phyloP scores from a whole-genome alignment of 2,329 filamentous ascomycete genomes.

The Fonsecaea pedrosoi region DNA sequence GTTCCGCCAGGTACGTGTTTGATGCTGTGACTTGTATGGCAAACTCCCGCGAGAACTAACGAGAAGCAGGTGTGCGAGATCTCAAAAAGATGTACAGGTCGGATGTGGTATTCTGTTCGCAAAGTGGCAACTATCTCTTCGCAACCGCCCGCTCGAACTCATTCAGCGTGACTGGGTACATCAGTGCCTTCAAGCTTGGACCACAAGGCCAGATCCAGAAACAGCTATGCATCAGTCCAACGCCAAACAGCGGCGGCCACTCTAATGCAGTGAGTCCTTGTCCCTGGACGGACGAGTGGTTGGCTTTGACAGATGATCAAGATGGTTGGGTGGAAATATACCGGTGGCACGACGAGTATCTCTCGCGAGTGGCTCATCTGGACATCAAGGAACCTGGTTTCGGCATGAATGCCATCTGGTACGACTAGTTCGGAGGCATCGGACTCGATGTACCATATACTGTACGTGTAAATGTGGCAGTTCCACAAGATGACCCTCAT shows the following conservation, averaged over 20 bases:
- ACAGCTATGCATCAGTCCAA: conserved; percentile 82
- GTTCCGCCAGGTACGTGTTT: conserved; percentile 73
- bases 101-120: conserved; percentile 78
- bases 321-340: conserved; percentile 88
- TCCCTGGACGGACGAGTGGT: conserved; percentile 84
- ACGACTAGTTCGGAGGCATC: conserved; percentile 62
- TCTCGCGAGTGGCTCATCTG: conserved; percentile 76
- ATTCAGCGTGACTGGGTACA: conserved; percentile 78
- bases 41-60: conserved; percentile 6
- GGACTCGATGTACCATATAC: not conserved
- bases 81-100: conserved; percentile 75
- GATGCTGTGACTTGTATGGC: not conserved
- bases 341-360: conserved; percentile 80
- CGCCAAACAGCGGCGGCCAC: conserved; percentile 84
- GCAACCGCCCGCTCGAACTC: conserved; percentile 82
- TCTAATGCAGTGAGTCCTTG: conserved; percentile 86
- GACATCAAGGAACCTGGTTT: conserved; percentile 87
- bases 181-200: conserved; percentile 77
- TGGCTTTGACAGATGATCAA: conserved; percentile 89
- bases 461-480: not conserved
- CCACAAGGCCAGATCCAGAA: conserved; percentile 73
- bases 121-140: conserved; percentile 76
- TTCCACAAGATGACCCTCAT: not conserved
- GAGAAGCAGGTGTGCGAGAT: conserved; percentile 21
- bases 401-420: conserved; percentile 97